phyloP scores from a whole-genome alignment of 441 rosid genomes.

The Pelargonium cotyledonis region DNA sequence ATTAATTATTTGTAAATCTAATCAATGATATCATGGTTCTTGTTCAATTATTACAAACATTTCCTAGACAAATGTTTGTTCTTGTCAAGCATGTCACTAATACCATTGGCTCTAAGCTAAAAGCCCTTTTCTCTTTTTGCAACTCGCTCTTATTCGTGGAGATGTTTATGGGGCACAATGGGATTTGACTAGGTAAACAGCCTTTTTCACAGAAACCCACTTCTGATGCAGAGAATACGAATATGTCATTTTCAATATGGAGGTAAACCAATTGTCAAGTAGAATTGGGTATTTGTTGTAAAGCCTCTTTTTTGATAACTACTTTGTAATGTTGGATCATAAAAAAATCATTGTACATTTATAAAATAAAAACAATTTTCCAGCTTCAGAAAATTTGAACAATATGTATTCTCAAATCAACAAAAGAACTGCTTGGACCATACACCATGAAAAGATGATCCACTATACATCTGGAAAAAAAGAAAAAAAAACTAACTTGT shows the following conservation, averaged over 20 bases:
- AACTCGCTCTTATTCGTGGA: conserved; percentile 17
- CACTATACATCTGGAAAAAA: not conserved
- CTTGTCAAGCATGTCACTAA: conserved; percentile 15
- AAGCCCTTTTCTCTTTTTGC: conserved; percentile 23
- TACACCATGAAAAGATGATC: not conserved
- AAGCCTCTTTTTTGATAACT: not conserved
- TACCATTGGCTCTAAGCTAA: conserved; percentile 22
- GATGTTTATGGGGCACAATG: conserved; percentile 14
- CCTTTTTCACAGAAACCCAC: conserved; percentile 14
- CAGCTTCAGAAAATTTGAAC: not conserved
- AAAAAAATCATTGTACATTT: not conserved
- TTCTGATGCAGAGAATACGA: conserved; percentile 10
- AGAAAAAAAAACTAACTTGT: conserved; percentile 9
- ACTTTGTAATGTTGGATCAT: not conserved
- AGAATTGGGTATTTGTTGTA: too few species aligned
- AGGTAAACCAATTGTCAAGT: not conserved
- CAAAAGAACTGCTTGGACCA: not conserved
- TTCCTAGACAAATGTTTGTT: conserved; percentile 18
- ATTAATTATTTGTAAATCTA: conserved; percentile 9
- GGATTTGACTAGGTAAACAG: conserved; percentile 15
- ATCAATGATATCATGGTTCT: not conserved
- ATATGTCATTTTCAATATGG: conserved; percentile 16
- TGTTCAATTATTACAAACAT: conserved; percentile 11
- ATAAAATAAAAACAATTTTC: not conserved
- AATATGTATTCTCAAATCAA: not conserved